A percentile compares a stretch with the other conserved stretches of the same genome.
Conservation (phyloP, 2,329 filamentous ascomycete genomes). For the Colletotrichum tamarilloi region DNA sequence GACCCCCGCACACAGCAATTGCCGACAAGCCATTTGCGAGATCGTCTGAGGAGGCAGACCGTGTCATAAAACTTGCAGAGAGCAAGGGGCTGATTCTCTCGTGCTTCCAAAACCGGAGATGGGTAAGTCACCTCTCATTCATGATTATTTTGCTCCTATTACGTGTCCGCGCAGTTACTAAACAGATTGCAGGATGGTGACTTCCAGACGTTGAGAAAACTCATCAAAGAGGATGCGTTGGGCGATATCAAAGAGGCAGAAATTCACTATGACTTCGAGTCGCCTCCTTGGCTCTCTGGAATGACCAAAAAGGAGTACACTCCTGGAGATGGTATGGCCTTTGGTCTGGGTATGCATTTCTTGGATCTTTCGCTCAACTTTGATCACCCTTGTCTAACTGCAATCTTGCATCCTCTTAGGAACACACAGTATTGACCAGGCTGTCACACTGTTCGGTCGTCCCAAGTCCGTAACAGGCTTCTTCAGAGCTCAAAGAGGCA, state of each 20-base stretch:
- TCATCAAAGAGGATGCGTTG: constrained; percentile 63
- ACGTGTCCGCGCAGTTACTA: no score
- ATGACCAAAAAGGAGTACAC: constrained; percentile 47
- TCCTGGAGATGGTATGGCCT: constrained; percentile 54
- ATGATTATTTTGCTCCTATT: accelerated
- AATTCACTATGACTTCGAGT: constrained; percentile 71
- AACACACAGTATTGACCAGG: constrained; percentile 72
- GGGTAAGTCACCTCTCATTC: not conserved
- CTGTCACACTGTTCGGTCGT: constrained; percentile 65
- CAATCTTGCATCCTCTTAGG: constrained; percentile 45
- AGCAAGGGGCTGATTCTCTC: constrained; percentile 58
- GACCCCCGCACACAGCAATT: constrained; percentile 54
- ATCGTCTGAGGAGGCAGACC: constrained; percentile 66
- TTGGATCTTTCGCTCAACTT: no score
- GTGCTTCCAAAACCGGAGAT: constrained; percentile 58
- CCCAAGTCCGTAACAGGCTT: constrained; percentile 68
- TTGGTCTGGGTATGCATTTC: constrained; percentile 48
- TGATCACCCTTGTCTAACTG: not conserved
- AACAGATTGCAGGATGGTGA: constrained; percentile 60
- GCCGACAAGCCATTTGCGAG: constrained; percentile 76
- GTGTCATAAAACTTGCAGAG: constrained; percentile 61
- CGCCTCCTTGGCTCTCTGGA: constrained; percentile 49
- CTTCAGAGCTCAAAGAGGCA: constrained; percentile 62
- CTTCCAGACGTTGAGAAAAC: constrained; percentile 68
- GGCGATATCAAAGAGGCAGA: constrained; percentile 74